phyloP scores from a whole-genome alignment of 1,139 yeast species.

The Wickerhamomyces sp. region DNA sequence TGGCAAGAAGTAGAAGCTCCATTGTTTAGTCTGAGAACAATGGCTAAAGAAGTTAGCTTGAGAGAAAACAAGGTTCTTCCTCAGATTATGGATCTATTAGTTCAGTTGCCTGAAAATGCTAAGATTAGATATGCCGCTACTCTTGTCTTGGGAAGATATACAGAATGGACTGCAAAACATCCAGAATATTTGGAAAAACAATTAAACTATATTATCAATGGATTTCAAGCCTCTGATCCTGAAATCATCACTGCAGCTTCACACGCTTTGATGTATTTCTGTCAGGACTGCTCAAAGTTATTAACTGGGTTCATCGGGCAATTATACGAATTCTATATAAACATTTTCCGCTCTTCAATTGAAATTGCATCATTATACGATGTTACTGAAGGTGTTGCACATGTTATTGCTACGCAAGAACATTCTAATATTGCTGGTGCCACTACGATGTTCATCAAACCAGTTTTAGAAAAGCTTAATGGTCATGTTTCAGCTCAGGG shows the following conservation, averaged over 20 bases:
- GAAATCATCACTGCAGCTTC: constrained; percentile 84
- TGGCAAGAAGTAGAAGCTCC: constrained; percentile 96
- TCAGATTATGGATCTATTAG: constrained; percentile 64
- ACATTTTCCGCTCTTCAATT: constrained; percentile 44
- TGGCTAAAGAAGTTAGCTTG: constrained; percentile 86
- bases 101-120: constrained; percentile 77
- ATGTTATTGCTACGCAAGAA: constrained; percentile 63
- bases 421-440: constrained; percentile 37
- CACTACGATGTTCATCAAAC: constrained; percentile 60
- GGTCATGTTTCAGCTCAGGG: constrained; percentile 24
- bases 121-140: constrained; percentile 91
- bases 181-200: constrained; percentile 80
- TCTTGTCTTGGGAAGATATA: constrained; percentile 86
- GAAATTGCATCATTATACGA: constrained; percentile 74
- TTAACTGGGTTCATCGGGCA: constrained; percentile 72
- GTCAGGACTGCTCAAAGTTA: constrained; percentile 79
- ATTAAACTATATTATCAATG: constrained; percentile 76
- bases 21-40: constrained; percentile 81
- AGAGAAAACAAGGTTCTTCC: constrained; percentile 72
- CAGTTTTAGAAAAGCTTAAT: constrained; percentile 51
- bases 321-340: constrained; percentile 68
- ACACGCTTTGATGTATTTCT: constrained; percentile 89
- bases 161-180: constrained; percentile 90
- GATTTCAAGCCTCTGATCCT: constrained; percentile 47
- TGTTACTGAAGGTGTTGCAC: constrained; percentile 86